Base-by-base conservation (phyloP, 257 asterid species). In the Solanum stenotomum region DNA sequence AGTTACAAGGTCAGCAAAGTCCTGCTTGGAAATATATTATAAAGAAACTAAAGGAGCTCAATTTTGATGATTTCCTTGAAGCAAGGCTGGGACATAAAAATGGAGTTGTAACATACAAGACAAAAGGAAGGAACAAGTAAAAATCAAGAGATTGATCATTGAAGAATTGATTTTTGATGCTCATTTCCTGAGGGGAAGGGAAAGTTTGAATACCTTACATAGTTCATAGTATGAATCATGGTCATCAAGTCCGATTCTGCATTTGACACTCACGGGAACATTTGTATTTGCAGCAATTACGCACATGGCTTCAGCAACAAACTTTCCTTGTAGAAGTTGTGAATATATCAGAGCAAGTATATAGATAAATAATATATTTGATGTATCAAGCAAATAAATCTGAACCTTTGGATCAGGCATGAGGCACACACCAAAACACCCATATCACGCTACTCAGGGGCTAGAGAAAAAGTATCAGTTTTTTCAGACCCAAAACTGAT, bases 371-470 rank as follows among this genome's bases (percentile, higher is more conserved):
- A 79, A 82, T 14, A 67, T 25, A 44, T 52, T 72, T 86, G 86
- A 34, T 77, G 49, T 67, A 40, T 75, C 85, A 52, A 85, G 85
- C 59, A 63, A 86, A 86, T 67, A 76, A 44, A 34, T 37, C 87
- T 96, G 89, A 72, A 97, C 98, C 98, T 97, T 94, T 85, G 98
- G 98, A 87, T 96, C 98, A 91, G 94, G 98, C 98, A 96, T 97
- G 89, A 94, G 95, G 65, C 97, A 95, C 87, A 90, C 99, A 56
- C 99, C 98, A 72, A 97, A 97, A 89, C 99, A 97, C 87, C 99
- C 98, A 91, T 95, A 96, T 84, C 99, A 98, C 89, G 98, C 98
- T 89, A 96, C 99, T 90, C 91, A 96, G 4, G 98, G 95, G 87
- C 98, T 95, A 83, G 99, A 76, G 76, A 63, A 89, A 74, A n/a